A percentile compares a stretch with the other conserved stretches of the same genome.
Conservation (phyloP, 73 alveolate genomes). For the Strombidium stylifer region DNA sequence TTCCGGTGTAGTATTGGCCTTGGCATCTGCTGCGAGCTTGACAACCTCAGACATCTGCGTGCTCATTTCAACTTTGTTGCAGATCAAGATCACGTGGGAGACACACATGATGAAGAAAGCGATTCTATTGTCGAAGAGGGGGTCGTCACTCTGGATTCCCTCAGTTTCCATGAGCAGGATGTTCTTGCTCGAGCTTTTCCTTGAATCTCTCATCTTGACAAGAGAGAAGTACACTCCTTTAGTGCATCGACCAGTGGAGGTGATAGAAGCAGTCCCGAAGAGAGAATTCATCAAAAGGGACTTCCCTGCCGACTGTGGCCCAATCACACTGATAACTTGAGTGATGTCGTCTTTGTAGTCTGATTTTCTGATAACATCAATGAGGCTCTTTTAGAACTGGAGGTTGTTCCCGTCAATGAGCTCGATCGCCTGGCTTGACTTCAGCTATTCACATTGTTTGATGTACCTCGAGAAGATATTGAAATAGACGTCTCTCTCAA, state of each 20-base stretch:
- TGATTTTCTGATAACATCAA: background rate
- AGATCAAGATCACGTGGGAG: constrained; percentile 16
- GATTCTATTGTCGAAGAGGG: constrained; percentile 55
- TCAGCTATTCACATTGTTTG: too few species aligned
- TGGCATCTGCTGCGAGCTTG: constrained; percentile 4
- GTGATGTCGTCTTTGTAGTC: background rate
- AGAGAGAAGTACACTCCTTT: constrained; percentile 61
- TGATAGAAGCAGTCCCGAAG: constrained; percentile 48
- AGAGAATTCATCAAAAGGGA: constrained; percentile 44
- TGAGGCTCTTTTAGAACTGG: background rate
- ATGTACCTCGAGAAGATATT: background rate
- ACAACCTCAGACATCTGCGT: constrained; percentile 18
- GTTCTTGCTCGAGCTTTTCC: background rate
- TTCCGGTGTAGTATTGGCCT: background rate
- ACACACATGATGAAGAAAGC: constrained; percentile 30
- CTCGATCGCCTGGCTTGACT: constrained; percentile 16
- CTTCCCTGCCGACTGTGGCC: constrained; percentile 63
- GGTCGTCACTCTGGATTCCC: constrained; percentile 62
- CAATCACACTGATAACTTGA: constrained; percentile 55
- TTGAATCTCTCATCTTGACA: constrained; percentile 18
- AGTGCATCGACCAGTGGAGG: constrained; percentile 64
- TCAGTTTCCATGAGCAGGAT: constrained; percentile 61
- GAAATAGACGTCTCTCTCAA: background rate
- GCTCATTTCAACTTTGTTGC: constrained; percentile 34
- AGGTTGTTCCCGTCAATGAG: constrained; percentile 31